phyloP scores from a whole-genome alignment of 306 rosid species.

The Sicyos edulis region DNA sequence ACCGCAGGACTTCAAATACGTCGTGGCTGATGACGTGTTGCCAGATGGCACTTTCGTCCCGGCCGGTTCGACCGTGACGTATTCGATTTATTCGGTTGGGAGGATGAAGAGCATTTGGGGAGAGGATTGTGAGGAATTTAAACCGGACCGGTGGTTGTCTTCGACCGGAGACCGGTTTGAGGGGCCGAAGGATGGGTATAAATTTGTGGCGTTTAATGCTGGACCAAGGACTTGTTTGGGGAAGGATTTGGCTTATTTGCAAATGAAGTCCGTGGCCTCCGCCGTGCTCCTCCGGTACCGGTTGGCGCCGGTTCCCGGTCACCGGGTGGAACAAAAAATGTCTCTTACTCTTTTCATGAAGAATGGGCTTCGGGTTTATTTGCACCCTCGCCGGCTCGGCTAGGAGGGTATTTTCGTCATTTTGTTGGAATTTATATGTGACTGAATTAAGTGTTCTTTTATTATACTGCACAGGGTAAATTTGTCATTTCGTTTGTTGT shows the following conservation, averaged over 20 bases:
- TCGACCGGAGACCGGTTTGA: constrained; percentile 60
- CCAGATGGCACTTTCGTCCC: constrained; percentile 83
- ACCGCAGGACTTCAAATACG: constrained; percentile 77
- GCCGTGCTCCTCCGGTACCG: constrained; percentile 81
- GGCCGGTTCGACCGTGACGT: constrained; percentile 88
- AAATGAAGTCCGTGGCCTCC: constrained; percentile 86
- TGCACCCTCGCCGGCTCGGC: constrained; percentile 58
- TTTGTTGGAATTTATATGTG: background rate
- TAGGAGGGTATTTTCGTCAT: constrained; percentile 27
- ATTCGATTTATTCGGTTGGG: constrained; percentile 81
- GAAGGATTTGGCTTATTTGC: constrained; percentile 88
- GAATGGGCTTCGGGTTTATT: constrained; percentile 60
- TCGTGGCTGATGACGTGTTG: constrained; percentile 53
- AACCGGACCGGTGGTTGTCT: constrained; percentile 85
- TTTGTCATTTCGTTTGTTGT: constrained; percentile 15
- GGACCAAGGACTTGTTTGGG: constrained; percentile 97
- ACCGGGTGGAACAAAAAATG: constrained; percentile 83
- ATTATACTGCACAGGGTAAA: constrained; percentile 23
- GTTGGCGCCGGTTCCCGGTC: constrained; percentile 66
- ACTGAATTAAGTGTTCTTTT: background rate
- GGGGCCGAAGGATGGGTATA: constrained; percentile 61
- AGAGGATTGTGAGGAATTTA: constrained; percentile 83
- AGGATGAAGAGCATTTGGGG: constrained; percentile 94
- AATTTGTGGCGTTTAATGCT: constrained; percentile 80
- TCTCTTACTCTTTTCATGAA: constrained; percentile 85